Evolutionary conservation across 2,329 filamentous ascomycete genomes (phyloP).

Genomic region (Talaromyces sp.): DNA sequence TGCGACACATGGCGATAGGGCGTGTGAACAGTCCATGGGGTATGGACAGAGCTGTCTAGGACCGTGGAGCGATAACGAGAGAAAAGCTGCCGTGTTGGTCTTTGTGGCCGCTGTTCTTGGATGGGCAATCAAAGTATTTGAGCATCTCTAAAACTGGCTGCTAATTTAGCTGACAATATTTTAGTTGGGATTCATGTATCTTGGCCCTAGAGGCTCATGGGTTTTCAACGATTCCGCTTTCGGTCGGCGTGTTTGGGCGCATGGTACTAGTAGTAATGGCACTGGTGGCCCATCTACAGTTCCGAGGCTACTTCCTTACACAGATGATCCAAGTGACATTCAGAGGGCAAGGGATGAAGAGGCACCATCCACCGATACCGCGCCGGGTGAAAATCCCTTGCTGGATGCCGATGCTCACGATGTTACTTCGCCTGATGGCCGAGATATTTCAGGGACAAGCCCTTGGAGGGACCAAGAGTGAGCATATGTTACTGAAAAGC

Average conservation of each 20-base stretch:
- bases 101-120: conserved; percentile 20
- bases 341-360: not conserved
- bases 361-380: not conserved
- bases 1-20: conserved; percentile 20
- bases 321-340: not conserved
- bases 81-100: conserved; percentile 21
- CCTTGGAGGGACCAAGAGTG: conserved; percentile 3
- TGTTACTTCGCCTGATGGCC: not conserved
- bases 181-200: not conserved
- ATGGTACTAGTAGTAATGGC: not conserved
- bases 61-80: conserved; percentile 24
- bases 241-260: not conserved
- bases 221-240: not conserved
- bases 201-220: not conserved
- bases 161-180: not conserved
- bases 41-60: conserved; percentile 25
- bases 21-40: conserved; percentile 26
- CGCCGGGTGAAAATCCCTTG: not conserved
- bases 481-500: not conserved
- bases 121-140: conserved; percentile 16
- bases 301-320: conserved; percentile 5
- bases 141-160: not conserved
- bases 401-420: conserved; percentile 7
- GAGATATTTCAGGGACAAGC: conserved; percentile 1
- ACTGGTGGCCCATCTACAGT: not conserved